Conservation (phyloP, 805 yeast genomes). For the Priceomyces fermenticarens region DNA sequence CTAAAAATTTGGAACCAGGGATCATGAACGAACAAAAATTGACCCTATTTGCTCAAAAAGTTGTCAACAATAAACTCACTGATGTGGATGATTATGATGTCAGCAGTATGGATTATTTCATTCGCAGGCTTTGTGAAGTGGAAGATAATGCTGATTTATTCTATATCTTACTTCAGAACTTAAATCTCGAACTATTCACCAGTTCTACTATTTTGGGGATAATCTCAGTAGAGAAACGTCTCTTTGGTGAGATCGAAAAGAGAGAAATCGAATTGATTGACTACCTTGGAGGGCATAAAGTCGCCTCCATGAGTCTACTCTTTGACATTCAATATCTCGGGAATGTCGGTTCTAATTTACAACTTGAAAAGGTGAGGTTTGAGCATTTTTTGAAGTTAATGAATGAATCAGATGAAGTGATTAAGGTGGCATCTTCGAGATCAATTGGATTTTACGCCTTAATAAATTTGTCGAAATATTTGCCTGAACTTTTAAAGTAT, state of each 20-base stretch:
- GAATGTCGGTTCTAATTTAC: slow-evolving; percentile 34
- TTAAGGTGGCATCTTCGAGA: slow-evolving; percentile 48
- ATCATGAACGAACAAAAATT: slow-evolving; percentile 1
- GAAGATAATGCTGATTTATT: slow-evolving; percentile 5
- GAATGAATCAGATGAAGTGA: slow-evolving; percentile 27
- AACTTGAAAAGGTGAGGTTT: slow-evolving; percentile 28
- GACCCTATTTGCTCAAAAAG: slow-evolving; percentile 6
- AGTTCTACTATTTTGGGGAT: slow-evolving; percentile 31
- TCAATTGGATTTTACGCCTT: slow-evolving; percentile 51
- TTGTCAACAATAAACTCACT: slow-evolving; percentile 14
- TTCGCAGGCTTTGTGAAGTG: slow-evolving; percentile 5
- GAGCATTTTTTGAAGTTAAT: slow-evolving; percentile 34
- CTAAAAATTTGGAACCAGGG: neutral
- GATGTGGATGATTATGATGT: slow-evolving; percentile 17
- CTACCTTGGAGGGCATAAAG: slow-evolving; percentile 32
- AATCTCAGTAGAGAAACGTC: slow-evolving; percentile 18
- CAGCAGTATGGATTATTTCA: slow-evolving; percentile 14
- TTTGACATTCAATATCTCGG: slow-evolving; percentile 49
- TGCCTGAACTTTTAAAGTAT: slow-evolving; percentile 35
- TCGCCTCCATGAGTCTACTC: slow-evolving; percentile 15
- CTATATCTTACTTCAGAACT: slow-evolving; percentile 6
- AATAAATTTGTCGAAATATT: slow-evolving; percentile 32
- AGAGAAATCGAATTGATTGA: slow-evolving; percentile 28
- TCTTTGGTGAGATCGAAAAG: slow-evolving; percentile 17
- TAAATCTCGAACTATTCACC: slow-evolving; percentile 17